phyloP scores from a whole-genome alignment of 1,139 yeast genomes.

The Saccharomycopsis phalli region DNA sequence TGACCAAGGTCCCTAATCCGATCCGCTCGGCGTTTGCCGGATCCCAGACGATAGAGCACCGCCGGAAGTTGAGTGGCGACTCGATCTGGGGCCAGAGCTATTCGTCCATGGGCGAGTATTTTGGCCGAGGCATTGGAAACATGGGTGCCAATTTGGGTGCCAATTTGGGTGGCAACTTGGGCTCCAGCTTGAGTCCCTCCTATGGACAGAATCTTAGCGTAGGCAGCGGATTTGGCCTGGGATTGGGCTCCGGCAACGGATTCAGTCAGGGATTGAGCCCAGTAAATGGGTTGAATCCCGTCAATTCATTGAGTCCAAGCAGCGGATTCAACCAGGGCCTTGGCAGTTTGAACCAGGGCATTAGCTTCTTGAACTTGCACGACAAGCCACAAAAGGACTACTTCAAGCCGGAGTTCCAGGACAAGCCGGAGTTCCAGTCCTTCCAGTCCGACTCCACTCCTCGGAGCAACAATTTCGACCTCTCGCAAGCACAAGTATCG shows the following conservation, averaged over 20 bases:
- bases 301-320: not conserved
- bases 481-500: conserved; percentile 7
- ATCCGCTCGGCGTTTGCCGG: conserved; percentile 11
- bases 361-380: not conserved
- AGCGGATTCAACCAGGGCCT: too few species aligned
- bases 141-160: conserved; percentile 5
- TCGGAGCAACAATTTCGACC: too few species aligned
- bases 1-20: conserved; percentile 8
- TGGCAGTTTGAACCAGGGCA: too few species aligned
- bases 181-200: conserved; percentile 6
- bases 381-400: not conserved
- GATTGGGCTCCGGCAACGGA: too few species aligned
- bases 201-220: too few species aligned
- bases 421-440: not conserved
- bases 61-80: conserved; percentile 11
- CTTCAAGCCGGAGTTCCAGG: too few species aligned
- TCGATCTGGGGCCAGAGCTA: conserved; percentile 17
- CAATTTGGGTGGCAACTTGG: conserved; percentile 9
- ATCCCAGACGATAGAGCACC: not conserved
- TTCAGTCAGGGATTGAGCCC: too few species aligned
- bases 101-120: conserved; percentile 17
- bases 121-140: conserved; percentile 12
- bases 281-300: conserved; percentile 7
- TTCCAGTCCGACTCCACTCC: too few species aligned
- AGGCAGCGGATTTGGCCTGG: too few species aligned